phyloP scores from a whole-genome alignment of 169 alveolate genomes.

The Perkinsus chesapeaki region DNA sequence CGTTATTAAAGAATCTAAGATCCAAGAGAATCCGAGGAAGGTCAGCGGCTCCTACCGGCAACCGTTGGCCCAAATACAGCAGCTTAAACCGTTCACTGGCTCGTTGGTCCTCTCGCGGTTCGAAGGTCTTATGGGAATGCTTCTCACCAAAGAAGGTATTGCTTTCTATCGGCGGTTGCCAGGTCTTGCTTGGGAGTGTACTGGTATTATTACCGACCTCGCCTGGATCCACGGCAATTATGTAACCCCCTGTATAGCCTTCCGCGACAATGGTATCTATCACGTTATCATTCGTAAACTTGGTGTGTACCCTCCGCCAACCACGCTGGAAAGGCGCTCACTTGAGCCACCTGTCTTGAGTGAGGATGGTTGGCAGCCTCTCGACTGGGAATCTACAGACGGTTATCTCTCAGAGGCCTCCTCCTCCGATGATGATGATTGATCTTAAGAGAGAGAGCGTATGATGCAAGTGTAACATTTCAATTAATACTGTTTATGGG shows the following conservation, averaged over 20 bases:
- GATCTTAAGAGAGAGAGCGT: not conserved
- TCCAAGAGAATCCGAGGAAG: conserved; percentile 13
- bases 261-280: conserved; percentile 7
- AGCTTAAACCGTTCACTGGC: not conserved
- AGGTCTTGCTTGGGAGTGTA: not conserved
- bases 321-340: not conserved
- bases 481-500: not conserved
- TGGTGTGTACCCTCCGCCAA: not conserved
- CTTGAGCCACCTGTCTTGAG: not conserved
- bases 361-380: not conserved
- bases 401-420: not conserved
- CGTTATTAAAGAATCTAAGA: conserved; percentile 1
- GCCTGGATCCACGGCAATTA: conserved; percentile 3
- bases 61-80: not conserved
- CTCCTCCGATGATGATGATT: not conserved
- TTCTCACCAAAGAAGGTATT: not conserved
- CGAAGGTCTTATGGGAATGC: conserved; percentile 6
- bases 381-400: not conserved
- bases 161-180: not conserved
- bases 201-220: not conserved
- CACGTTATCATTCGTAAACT: not conserved
- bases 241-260: conserved; percentile 11
- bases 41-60: not conserved
- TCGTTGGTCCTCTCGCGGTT: not conserved
- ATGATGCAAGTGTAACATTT: not conserved